phyloP scores from a whole-genome alignment of 1,139 yeast species.

The Yamadazyma kanchanaburiensis region DNA sequence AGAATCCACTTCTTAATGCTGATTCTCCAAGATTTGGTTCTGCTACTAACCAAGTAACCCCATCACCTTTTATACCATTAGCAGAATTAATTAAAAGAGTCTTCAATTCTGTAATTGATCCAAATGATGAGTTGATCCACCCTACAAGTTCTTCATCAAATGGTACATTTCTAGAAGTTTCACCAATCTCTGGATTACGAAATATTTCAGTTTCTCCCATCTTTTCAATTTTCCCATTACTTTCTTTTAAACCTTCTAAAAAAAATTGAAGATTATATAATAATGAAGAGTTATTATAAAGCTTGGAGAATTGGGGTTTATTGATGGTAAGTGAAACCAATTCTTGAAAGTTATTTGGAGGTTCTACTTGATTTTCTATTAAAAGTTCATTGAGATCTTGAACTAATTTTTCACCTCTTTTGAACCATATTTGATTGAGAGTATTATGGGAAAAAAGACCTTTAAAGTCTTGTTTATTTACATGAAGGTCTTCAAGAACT shows the following conservation, averaged over 20 bases:
- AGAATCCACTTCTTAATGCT: conserved; percentile 15
- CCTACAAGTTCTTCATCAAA: conserved; percentile 31
- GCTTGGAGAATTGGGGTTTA: conserved; percentile 43
- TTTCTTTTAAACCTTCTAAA: conserved; percentile 49
- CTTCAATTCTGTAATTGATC: conserved; percentile 65
- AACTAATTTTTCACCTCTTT: conserved; percentile 47
- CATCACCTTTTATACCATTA: conserved; percentile 67
- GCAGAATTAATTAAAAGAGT: conserved; percentile 62
- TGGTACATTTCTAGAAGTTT: conserved; percentile 27
- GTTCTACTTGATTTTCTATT: conserved; percentile 23
- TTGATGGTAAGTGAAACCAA: conserved; percentile 41
- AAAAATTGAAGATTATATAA: conserved; percentile 60
- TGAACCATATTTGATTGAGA: conserved; percentile 57
- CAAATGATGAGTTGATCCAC: conserved; percentile 57
- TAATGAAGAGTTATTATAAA: conserved; percentile 57
- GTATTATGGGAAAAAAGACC: conserved; percentile 57
- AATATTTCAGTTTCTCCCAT: conserved; percentile 34
- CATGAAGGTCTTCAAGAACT: conserved; percentile 30
- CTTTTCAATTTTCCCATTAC: conserved; percentile 13
- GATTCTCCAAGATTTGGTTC: conserved; percentile 40
- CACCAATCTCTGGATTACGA: conserved; percentile 33
- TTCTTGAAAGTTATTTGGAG: conserved; percentile 30
- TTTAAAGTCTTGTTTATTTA: conserved; percentile 35
- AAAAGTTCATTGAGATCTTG: conserved; percentile 43
- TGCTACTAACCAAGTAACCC: conserved; percentile 72